phyloP scores from a whole-genome alignment of 257 asterid genomes.

The Fraxinus excelsior region DNA sequence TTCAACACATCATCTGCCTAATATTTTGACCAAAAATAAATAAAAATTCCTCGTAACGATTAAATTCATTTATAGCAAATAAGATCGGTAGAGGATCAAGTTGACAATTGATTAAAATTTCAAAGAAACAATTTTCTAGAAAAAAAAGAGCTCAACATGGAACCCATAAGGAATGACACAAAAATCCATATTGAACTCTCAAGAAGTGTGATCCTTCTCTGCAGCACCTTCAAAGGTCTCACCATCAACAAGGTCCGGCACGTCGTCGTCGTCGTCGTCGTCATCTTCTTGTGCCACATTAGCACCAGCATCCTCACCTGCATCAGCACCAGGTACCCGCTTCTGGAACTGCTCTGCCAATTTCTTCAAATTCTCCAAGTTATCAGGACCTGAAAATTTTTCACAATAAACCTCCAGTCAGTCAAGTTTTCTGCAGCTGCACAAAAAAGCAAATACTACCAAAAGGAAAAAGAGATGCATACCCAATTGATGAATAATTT shows the following conservation, averaged over 20 bases:
- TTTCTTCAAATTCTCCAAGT: background rate
- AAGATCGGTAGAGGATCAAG: background rate
- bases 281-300: conserved; percentile 37
- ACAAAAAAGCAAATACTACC: no score
- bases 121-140: conserved; percentile 24
- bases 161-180: conserved; percentile 36
- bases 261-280: conserved; percentile 69
- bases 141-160: conserved; percentile 26
- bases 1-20: no score
- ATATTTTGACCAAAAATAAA: no score
- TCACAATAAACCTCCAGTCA: background rate
- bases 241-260: conserved; percentile 73
- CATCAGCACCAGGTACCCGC: background rate
- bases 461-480: conserved; percentile 9
- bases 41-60: no score
- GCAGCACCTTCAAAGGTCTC: conserved; percentile 78
- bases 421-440: no score
- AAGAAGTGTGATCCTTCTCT: conserved; percentile 61
- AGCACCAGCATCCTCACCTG: conserved; percentile 24
- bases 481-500: conserved; percentile 43
- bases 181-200: conserved; percentile 31
- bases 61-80: no score
- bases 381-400: background rate
- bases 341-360: background rate
- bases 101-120: conserved; percentile 21